phyloP scores from a whole-genome alignment of 768 basidiomycete species.

The Tulasnella sp. region DNA sequence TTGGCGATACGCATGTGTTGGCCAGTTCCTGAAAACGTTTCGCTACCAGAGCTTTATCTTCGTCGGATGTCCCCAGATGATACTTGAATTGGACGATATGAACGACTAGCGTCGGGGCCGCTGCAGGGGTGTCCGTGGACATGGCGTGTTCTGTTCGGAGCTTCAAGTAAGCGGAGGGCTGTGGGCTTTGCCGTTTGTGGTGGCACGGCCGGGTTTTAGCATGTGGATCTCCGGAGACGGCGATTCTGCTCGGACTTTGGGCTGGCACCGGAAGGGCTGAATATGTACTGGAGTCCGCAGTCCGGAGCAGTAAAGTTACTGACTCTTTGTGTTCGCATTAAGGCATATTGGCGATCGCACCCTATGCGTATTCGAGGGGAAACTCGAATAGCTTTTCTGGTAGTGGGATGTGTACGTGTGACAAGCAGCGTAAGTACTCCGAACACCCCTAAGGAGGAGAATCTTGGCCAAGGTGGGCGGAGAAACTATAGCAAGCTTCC shows the following conservation, averaged over 20 bases:
- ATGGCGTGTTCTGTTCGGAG: slow-evolving; percentile 6
- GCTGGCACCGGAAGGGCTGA: neutral
- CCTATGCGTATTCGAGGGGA: neutral
- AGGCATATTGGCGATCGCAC: neutral
- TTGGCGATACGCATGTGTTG: neutral
- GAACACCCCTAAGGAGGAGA: neutral
- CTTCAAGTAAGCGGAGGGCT: slow-evolving; percentile 8
- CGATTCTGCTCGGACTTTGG: slow-evolving; percentile 15
- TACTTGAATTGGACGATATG: slow-evolving; percentile 32
- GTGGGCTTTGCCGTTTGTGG: neutral
- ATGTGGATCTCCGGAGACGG: neutral
- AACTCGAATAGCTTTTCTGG: neutral
- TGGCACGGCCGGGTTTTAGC: neutral
- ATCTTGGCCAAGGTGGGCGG: neutral
- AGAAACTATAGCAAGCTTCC: neutral
- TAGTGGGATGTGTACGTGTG: neutral
- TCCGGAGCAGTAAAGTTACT: neutral
- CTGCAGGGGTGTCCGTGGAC: neutral
- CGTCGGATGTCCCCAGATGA: neutral
- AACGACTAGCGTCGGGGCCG: neutral
- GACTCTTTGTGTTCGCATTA: neutral
- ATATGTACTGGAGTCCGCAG: neutral
- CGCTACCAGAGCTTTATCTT: neutral
- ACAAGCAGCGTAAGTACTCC: neutral
- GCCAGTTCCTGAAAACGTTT: slow-evolving; percentile 7